Conservation (phyloP, 106 monocot genomes). For the Apostasia ramifera region DNA sequence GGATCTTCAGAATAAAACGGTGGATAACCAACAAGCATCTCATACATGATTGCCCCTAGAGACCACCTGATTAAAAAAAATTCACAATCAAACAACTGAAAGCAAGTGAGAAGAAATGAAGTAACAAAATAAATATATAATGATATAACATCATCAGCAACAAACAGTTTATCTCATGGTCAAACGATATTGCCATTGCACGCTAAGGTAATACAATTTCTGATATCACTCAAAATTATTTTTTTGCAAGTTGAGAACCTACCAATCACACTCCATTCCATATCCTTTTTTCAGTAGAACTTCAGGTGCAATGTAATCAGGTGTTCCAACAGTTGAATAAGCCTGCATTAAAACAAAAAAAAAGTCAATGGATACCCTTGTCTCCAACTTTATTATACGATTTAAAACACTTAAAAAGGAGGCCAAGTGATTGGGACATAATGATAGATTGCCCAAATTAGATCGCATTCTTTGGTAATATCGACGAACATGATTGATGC, state of each 20-base stretch:
- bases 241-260: neutral
- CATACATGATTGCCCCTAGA: conserved; percentile 19
- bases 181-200: too few relatives aligned
- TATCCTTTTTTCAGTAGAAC: conserved; percentile 25
- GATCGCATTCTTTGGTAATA: too few relatives aligned
- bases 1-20: conserved; percentile 23
- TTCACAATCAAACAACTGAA: neutral
- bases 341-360: conserved; percentile 7
- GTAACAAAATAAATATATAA: neutral
- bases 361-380: neutral
- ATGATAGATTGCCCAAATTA: too few relatives aligned
- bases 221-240: too few relatives aligned
- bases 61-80: conserved; percentile 15
- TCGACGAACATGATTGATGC: too few relatives aligned
- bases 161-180: too few relatives aligned
- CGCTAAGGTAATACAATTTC: too few relatives aligned
- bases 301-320: conserved; percentile 29
- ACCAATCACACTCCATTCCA: conserved; percentile 28
- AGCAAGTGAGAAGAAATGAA: neutral
- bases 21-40: conserved; percentile 24
- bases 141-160: neutral
- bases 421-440: too few relatives aligned
- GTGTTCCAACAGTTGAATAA: conserved; percentile 21
- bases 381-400: too few relatives aligned
- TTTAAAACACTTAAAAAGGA: too few relatives aligned